phyloP scores from a whole-genome alignment of 148 eudicot genomes.

The Diospyros kaki region DNA sequence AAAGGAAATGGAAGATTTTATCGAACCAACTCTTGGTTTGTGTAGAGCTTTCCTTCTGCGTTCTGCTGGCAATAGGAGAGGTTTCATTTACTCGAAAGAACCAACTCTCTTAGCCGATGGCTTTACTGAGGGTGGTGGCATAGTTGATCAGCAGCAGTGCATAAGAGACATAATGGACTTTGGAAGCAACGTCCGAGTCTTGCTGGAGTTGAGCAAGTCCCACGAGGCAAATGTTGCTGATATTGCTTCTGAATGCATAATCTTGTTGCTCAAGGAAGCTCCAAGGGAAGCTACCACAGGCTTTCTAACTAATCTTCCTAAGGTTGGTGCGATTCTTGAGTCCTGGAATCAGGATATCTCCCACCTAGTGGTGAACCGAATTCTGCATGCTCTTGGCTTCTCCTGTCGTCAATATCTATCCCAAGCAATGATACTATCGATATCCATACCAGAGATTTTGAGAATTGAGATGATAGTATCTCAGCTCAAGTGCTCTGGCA shows the following conservation, averaged over 20 bases:
- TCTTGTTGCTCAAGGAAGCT: slow-evolving; percentile 57
- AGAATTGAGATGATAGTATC: slow-evolving; percentile 47
- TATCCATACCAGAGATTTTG: slow-evolving; percentile 51
- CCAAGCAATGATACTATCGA: slow-evolving; percentile 72
- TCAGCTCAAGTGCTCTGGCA: slow-evolving; percentile 41
- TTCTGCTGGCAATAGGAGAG: slow-evolving; percentile 36
- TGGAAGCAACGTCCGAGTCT: slow-evolving; percentile 66
- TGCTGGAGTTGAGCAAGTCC: slow-evolving; percentile 53
- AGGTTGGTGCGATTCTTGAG: slow-evolving; percentile 49
- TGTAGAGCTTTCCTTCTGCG: slow-evolving; percentile 82
- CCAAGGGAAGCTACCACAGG: slow-evolving; percentile 86
- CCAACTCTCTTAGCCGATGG: slow-evolving; percentile 51
- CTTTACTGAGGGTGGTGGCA: slow-evolving; percentile 28
- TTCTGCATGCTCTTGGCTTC: slow-evolving; percentile 74
- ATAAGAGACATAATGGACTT: slow-evolving; percentile 72
- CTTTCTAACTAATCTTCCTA: slow-evolving; percentile 65
- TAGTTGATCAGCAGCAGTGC: slow-evolving; percentile 52
- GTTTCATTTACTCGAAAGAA: slow-evolving; percentile 38
- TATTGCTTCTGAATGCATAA: slow-evolving; percentile 80
- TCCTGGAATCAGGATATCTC: slow-evolving; percentile 31
- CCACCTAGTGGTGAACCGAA: slow-evolving; percentile 43
- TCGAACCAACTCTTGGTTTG: slow-evolving; percentile 77
- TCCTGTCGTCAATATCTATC: slow-evolving; percentile 68
- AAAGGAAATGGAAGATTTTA: slow-evolving; percentile 79
- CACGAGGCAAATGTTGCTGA: slow-evolving; percentile 43